Percentiles rank a stretch among this genome's conserved stretches.
These are phyloP conservation scores for Neurospora sublineolata DNA, from an alignment of 495 filamentous ascomycete genomes.

Conservation along the genomic window DNA sequence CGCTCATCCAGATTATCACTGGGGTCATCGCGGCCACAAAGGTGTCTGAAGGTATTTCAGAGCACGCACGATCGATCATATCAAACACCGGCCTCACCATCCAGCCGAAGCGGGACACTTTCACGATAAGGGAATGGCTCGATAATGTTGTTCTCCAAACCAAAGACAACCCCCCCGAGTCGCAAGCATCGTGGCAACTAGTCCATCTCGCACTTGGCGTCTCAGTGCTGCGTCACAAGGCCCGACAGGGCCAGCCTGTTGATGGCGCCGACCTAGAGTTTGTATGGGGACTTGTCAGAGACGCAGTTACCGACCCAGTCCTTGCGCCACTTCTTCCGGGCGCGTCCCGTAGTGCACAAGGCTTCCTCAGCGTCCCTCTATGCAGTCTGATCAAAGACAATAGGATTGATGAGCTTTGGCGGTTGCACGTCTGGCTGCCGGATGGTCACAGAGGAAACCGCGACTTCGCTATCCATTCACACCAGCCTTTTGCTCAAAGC, in stretches of 20 bases:
- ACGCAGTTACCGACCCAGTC: not conserved
- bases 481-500: constrained; percentile 15
- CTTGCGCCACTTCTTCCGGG: not conserved
- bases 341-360: constrained; percentile 16
- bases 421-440: constrained; percentile 17
- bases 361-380: constrained; percentile 17
- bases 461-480: constrained; percentile 12
- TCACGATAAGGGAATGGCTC: not conserved
- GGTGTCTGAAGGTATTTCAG: not conserved
- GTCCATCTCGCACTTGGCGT: not conserved
- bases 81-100: not conserved
- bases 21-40: not conserved
- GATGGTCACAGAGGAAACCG: constrained; percentile 8
- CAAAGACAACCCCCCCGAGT: not conserved
- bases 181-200: not conserved
- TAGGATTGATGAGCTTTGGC: constrained; percentile 15
- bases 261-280: not conserved
- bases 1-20: not conserved
- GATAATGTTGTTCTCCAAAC: not conserved
- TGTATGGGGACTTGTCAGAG: constrained; percentile 1
- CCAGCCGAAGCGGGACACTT: not conserved
- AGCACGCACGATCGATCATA: not conserved
- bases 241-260: not conserved
- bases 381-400: constrained; percentile 13
- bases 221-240: not conserved